Evolutionary conservation across 2,329 filamentous ascomycete genomes (phyloP).

Genomic region (Cadophora sp.): DNA sequence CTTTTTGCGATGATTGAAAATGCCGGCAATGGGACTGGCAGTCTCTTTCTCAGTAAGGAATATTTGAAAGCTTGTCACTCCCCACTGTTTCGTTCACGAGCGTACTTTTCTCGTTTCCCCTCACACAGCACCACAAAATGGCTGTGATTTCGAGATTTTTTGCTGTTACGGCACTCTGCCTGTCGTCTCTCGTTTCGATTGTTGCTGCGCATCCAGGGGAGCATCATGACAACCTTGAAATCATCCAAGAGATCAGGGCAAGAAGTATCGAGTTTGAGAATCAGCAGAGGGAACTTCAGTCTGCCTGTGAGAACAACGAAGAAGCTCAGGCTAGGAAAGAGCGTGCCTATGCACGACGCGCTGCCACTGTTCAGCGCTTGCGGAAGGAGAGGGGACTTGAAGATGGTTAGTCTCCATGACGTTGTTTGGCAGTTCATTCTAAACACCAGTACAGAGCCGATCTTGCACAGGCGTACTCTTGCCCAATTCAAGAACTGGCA

Average conservation of each 20-base stretch:
- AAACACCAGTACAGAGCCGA: slow-evolving; percentile 37
- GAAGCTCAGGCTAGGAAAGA: slow-evolving; percentile 22
- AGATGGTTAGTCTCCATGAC: slow-evolving; percentile 20
- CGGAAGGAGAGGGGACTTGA: slow-evolving; percentile 27
- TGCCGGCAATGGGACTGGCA: slow-evolving; percentile 7
- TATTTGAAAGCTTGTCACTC: slow-evolving; percentile 12
- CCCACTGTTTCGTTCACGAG: background rate
- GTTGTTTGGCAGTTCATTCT: slow-evolving; percentile 14
- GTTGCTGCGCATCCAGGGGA: slow-evolving; percentile 24
- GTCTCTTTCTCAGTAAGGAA: background rate
- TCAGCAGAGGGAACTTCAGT: slow-evolving; percentile 2
- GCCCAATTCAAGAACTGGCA: slow-evolving; percentile 36
- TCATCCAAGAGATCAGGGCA: slow-evolving; percentile 41
- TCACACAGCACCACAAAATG: slow-evolving; percentile 14
- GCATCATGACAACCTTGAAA: slow-evolving; percentile 22
- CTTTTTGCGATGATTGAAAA: background rate
- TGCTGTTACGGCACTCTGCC: slow-evolving; percentile 23
- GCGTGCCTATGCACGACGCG: slow-evolving; percentile 24
- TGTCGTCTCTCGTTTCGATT: slow-evolving; percentile 18
- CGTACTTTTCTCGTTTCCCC: background rate
- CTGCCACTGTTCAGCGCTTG: slow-evolving; percentile 25
- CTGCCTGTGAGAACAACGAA: slow-evolving; percentile 17
- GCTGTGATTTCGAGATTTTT: slow-evolving; percentile 24
- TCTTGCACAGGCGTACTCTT: slow-evolving; percentile 36
- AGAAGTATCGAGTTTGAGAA: slow-evolving; percentile 44